Conservation (phyloP, 345 rosid species). For the Isatis tinctoria region DNA sequence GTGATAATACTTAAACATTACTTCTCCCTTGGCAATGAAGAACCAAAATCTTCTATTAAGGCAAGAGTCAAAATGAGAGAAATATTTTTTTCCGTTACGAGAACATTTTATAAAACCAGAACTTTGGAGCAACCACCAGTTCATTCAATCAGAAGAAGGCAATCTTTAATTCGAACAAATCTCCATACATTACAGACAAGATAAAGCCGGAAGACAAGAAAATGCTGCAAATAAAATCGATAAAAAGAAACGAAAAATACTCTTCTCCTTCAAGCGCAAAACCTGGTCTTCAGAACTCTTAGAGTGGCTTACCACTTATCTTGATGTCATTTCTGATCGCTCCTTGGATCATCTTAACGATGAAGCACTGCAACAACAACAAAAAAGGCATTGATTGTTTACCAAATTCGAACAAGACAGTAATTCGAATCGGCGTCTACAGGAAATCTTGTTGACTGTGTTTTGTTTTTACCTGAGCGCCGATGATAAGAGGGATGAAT, state of each 20-base stretch:
- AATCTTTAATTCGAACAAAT: constrained; percentile 1
- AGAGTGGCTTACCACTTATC: constrained; percentile 39
- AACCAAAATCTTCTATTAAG: too few species aligned
- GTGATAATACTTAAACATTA: neutral
- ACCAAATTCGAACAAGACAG: constrained; percentile 2
- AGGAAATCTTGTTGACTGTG: neutral
- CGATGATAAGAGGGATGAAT: constrained; percentile 56
- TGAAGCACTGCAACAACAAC: constrained; percentile 47
- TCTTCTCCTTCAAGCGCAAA: constrained; percentile 14
- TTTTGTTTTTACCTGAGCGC: constrained; percentile 47
- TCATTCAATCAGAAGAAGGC: neutral
- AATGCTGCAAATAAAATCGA: constrained; percentile 3
- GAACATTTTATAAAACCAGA: too few species aligned
- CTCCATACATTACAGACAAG: constrained; percentile 6
- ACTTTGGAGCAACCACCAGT: neutral
- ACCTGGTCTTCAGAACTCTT: constrained; percentile 27
- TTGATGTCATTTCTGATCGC: constrained; percentile 55
- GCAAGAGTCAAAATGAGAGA: too few species aligned
- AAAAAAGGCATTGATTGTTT: neutral
- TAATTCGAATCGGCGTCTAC: neutral
- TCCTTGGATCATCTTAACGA: constrained; percentile 55
- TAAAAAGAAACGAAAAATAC: neutral
- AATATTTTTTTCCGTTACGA: too few species aligned
- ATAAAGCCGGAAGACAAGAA: constrained; percentile 10
- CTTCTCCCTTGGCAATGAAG: neutral